Percentiles rank a stretch among this genome's conserved stretches.
Evolutionary conservation across 306 rosid genomes (phyloP).

Genomic region (Malus sylvestris): DNA sequence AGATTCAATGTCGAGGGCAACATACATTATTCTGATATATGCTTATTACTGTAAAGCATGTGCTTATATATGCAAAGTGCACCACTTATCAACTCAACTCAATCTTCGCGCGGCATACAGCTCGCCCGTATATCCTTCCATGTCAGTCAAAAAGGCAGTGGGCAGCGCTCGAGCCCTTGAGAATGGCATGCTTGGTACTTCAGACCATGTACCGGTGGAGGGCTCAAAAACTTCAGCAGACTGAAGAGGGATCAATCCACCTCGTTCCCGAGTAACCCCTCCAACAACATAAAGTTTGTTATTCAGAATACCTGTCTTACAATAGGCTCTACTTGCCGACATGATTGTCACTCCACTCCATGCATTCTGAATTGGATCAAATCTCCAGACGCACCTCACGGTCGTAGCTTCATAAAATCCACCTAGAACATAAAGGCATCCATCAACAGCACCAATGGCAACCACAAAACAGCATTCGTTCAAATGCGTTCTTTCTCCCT

Average conservation of each 20-base stretch:
- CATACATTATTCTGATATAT: background rate
- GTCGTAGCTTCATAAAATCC: conserved; percentile 81
- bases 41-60: background rate
- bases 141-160: conserved; percentile 68
- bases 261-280: conserved; percentile 81
- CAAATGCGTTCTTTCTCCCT: conserved; percentile 63
- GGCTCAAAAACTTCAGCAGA: conserved; percentile 95
- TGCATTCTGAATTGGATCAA: conserved; percentile 50
- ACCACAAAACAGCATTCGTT: conserved; percentile 85
- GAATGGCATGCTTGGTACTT: conserved; percentile 90
- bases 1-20: background rate
- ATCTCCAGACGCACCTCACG: conserved; percentile 75
- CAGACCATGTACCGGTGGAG: conserved; percentile 55
- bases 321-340: conserved; percentile 82
- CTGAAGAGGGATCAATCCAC: conserved; percentile 78
- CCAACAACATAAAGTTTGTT: conserved; percentile 91
- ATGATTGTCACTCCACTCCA: conserved; percentile 71
- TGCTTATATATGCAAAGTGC: background rate
- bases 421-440: conserved; percentile 84
- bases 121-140: background rate
- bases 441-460: conserved; percentile 77
- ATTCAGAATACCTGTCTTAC: conserved; percentile 78
- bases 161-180: conserved; percentile 75
- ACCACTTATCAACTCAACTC: background rate
- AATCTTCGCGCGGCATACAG: too few relatives aligned